Evolutionary conservation across 2,329 filamentous ascomycete species (phyloP), one percentile per base, ranked within the genome.

Genomic region (Cladobotryum mycophilum): DNA sequence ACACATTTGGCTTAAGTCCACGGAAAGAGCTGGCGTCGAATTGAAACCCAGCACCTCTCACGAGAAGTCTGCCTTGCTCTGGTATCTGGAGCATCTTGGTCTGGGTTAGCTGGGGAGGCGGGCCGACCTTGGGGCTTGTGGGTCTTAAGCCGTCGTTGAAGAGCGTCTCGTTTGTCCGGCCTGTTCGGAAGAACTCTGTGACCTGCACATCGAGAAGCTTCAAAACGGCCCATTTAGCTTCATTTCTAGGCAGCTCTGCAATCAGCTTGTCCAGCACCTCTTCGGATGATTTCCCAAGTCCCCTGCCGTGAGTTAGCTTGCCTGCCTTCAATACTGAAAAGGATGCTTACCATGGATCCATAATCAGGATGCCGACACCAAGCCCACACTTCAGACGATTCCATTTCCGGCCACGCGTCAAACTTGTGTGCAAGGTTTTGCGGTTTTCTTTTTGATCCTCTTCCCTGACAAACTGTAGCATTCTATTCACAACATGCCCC

Each of bases 351-450:
- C 47, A 53, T 20, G 43, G 45, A 44, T 49, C 34, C 36, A 49
- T 42, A 25, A 49, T 37, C 38, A 53, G 41, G 41, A 53, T 49
- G 13, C 51, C 30, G 12, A 38, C 49, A 34, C 51, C 25, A 38
- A 49, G 40, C 34, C 38, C 30, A 11, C 42, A 5, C 18, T 49
- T 42, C 35, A 54, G 25, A 15, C 45, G 49, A 40, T 37, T 35
- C 43, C 42, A 52, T 46, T 54, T 54, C 37, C 38, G 25, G 20
- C 48, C 42, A 47, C 42, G 46, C 8, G 33, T 44, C 20, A 54
- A 37, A 33, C 52, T 12, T 22, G 37, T 51, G 18, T 30, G 25
- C 9, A 30, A 30, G 25, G 6, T 30, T 30, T 22, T 15, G 15
- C 51, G 44, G 22, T 14, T 53, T 34, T 48, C 51, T 7, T 41